Base-by-base conservation (phyloP, 352 stramenopile genomes). In the Aphanomyces astaci region DNA sequence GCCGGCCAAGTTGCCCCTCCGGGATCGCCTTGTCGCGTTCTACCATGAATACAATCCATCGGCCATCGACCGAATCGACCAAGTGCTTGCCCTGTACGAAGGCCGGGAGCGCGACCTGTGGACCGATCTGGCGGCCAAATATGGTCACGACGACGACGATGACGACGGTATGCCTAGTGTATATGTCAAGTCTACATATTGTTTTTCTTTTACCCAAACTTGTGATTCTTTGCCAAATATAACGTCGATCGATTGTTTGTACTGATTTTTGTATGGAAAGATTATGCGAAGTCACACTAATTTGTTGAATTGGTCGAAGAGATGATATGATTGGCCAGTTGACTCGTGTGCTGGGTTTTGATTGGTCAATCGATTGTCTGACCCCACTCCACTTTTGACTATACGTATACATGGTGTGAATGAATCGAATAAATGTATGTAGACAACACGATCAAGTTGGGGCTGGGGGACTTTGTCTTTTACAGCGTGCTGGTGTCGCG, bases 381-480 rank as follows among this genome's bases (percentile, higher is more conserved):
- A n/a, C n/a, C n/a, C n/a, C n/a, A n/a, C n/a, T n/a, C n/a, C n/a
- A n/a, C n/a, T n/a, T n/a, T n/a, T n/a, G n/a, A n/a, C n/a, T n/a
- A n/a, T n/a, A n/a, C n/a, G n/a, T n/a, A n/a, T n/a, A n/a, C n/a
- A n/a, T n/a, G n/a, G n/a, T n/a, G n/a, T n/a, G n/a, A n/a, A n/a
- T n/a, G n/a, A n/a, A n/a, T n/a, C n/a, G n/a, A n/a, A n/a, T n/a
- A n/a, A n/a, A n/a, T 49, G 89, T 80, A 91, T 24, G 77, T 78
- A 28, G 76, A 86, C 31, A 92, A 90, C 57, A 96, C 87, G 28
- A 98, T 98, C 64, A 93, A 97, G 70, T 82, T 98, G 15, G 94
- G 94, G 10, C 78, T 98, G n/a, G 97, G 97, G 9, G 97, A 99
- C 76, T 99, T 99, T 74, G 96, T 99, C 28, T 99, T 99, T 73